Base-by-base conservation (phyloP, 1,284 basidiomycete genomes). In the Apiotrichum domesticum region DNA sequence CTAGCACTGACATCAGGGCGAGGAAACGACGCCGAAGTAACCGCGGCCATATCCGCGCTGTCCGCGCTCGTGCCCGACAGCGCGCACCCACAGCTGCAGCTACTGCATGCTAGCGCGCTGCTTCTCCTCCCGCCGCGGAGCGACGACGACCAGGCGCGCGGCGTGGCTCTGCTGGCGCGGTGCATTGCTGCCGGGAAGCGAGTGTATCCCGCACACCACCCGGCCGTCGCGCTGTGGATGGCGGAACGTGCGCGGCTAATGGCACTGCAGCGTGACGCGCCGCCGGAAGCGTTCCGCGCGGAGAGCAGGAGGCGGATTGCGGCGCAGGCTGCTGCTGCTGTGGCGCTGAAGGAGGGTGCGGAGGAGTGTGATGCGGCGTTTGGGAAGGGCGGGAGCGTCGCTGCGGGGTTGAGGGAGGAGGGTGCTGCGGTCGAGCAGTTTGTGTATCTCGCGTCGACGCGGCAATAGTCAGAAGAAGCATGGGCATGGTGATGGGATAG, bases 201-300 rank as follows among this genome's bases (percentile, higher is more conserved):
- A 2, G 70, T 89, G 4, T 81, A 90, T 32, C 72, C 80, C 0
- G 72, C 79, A 13, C 87, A 87, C 3, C 92, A 96, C 72, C 92
- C 93, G 0, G 82, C 87, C 0, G 81, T 88, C 4, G 90, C 83
- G 0, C 75, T 96, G 40, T 84, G 87, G 4, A 77, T 87, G 6
- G 85, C 87, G 2, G 90, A 93, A 68, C 78, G 90, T 14, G 90
- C 88, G 0, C 92, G 91, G 72, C 76, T 93, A 3, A 79, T 92
- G 69, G 39, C 82, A 78, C 14, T 67, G 46, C 62, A 68, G 8
- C 7, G 37, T 14, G 10, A 10, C 10, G 46, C 46, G 14, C 14
- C 33, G 34, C 42, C 60, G 8, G 32, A 61, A 29, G 29, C 29
- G 29, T 29, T 29, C 29, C 29, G 29, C 3, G 29, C 29, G 29